phyloP scores from a whole-genome alignment of 2,329 filamentous ascomycete species.

The Penicillium sp. region DNA sequence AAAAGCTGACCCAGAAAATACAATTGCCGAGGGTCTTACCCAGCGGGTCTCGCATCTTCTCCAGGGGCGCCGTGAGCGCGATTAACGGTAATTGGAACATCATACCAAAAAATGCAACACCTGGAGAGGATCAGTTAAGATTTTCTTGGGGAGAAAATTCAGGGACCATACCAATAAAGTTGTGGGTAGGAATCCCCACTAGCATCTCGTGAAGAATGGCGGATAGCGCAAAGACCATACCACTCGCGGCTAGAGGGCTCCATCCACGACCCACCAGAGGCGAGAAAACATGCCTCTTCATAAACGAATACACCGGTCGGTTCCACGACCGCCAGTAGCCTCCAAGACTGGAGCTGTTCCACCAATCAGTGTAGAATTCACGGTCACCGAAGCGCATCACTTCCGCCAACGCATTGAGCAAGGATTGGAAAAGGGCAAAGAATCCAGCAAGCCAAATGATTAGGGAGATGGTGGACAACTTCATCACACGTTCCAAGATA shows the following conservation, averaged over 20 bases:
- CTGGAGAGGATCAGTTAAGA: slow-evolving; percentile 43
- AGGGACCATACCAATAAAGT: slow-evolving; percentile 69
- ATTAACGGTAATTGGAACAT: slow-evolving; percentile 89
- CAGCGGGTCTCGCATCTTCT: slow-evolving; percentile 72
- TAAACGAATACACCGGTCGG: slow-evolving; percentile 94
- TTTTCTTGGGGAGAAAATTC: background rate
- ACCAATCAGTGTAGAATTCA: slow-evolving; percentile 97
- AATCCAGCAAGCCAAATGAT: slow-evolving; percentile 98
- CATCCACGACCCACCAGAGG: slow-evolving; percentile 84
- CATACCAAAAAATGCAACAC: slow-evolving; percentile 94
- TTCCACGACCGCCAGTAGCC: slow-evolving; percentile 97
- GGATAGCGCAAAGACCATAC: slow-evolving; percentile 83
- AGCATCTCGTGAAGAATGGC: slow-evolving; percentile 88
- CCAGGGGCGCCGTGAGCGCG: slow-evolving; percentile 72
- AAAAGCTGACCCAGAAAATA: slow-evolving; percentile 97
- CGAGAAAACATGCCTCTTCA: slow-evolving; percentile 90
- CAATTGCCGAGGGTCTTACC: slow-evolving; percentile 84
- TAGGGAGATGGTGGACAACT: slow-evolving; percentile 90
- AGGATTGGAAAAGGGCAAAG: slow-evolving; percentile 92
- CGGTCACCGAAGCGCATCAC: slow-evolving; percentile 87
- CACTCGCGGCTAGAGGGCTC: slow-evolving; percentile 67
- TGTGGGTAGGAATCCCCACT: slow-evolving; percentile 92
- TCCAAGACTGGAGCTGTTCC: slow-evolving; percentile 86
- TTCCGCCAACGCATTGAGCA: slow-evolving; percentile 88
- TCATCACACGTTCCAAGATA: slow-evolving; percentile 87